A percentile compares a stretch with the other conserved stretches of the same genome.
Conservation (phyloP, 164 flowering plant species). For the Liquidambar formosana region DNA sequence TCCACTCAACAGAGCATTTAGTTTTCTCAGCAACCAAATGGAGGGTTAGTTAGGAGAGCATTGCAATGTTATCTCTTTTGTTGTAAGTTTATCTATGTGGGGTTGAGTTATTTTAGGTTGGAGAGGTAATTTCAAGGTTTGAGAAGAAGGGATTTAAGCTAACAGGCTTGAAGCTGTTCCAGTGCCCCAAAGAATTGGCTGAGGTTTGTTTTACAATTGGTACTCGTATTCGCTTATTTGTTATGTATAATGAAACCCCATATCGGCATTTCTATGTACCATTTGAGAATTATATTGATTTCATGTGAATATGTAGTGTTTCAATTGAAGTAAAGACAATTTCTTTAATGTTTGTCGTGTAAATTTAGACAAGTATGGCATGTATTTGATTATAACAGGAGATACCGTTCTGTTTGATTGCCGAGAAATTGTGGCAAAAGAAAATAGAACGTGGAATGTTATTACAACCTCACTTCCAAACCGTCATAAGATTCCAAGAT, state of each 20-base stretch:
- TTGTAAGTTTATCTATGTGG: background rate
- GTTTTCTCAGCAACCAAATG: constrained; percentile 1
- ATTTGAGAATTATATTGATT: background rate
- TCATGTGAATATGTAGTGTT: background rate
- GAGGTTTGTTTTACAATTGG: constrained; percentile 56
- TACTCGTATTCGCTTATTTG: background rate
- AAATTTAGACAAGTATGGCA: background rate
- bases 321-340: background rate
- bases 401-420: background rate
- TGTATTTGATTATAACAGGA: background rate
- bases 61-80: constrained; percentile 3
- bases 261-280: background rate
- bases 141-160: constrained; percentile 96
- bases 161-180: constrained; percentile 90
- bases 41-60: background rate
- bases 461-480: background rate
- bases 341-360: background rate
- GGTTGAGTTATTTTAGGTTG: constrained; percentile 55
- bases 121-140: constrained; percentile 91
- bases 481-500: background rate
- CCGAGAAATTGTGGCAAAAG: background rate
- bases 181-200: constrained; percentile 85
- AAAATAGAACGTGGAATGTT: background rate
- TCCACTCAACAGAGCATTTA: background rate
- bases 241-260: background rate